Percentiles rank a stretch among this genome's conserved stretches.
Evolutionary conservation across 1,139 yeast species (phyloP).

Genomic region (Geotrichum restrictum): DNA sequence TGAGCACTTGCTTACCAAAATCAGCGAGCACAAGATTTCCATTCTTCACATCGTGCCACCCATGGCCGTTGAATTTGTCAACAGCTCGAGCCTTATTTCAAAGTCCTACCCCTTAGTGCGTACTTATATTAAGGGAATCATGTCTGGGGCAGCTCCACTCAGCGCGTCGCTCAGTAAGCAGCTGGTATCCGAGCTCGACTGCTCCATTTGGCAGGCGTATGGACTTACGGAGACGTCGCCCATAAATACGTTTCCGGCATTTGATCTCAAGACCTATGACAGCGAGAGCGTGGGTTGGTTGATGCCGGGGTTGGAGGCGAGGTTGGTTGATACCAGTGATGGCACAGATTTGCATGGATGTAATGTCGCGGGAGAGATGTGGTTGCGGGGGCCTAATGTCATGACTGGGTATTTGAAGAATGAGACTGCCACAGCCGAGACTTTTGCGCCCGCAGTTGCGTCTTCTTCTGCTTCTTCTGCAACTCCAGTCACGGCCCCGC

Average conservation of each 20-base stretch:
- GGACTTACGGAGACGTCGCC: slow-evolving; percentile 56
- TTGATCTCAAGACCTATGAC: slow-evolving; percentile 23
- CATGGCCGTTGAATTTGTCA: slow-evolving; percentile 37
- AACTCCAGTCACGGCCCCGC: too few relatives aligned
- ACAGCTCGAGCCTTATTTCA: slow-evolving; percentile 34
- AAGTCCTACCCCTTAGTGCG: slow-evolving; percentile 32
- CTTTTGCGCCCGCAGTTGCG: slow-evolving; percentile 45
- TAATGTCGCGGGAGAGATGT: slow-evolving; percentile 51
- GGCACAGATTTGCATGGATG: slow-evolving; percentile 41
- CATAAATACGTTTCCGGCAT: slow-evolving; percentile 28
- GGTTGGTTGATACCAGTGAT: slow-evolving; percentile 27
- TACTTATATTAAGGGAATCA: slow-evolving; percentile 25
- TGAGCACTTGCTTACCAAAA: slow-evolving; percentile 28
- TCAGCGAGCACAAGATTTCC: slow-evolving; percentile 30
- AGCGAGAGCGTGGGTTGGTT: slow-evolving; percentile 29
- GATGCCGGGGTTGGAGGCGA: slow-evolving; percentile 27
- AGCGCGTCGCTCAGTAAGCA: slow-evolving; percentile 30
- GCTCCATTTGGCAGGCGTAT: slow-evolving; percentile 53
- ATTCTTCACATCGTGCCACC: slow-evolving; percentile 38
- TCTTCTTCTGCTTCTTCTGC: too few relatives aligned
- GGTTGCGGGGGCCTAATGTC: slow-evolving; percentile 67
- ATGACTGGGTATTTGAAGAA: slow-evolving; percentile 60
- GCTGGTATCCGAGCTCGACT: slow-evolving; percentile 25
- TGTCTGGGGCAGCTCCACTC: slow-evolving; percentile 40
- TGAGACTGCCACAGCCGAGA: slow-evolving; percentile 48